Evolutionary conservation across 2,329 filamentous ascomycete genomes (phyloP).

Genomic region (Byssothecium circinans): DNA sequence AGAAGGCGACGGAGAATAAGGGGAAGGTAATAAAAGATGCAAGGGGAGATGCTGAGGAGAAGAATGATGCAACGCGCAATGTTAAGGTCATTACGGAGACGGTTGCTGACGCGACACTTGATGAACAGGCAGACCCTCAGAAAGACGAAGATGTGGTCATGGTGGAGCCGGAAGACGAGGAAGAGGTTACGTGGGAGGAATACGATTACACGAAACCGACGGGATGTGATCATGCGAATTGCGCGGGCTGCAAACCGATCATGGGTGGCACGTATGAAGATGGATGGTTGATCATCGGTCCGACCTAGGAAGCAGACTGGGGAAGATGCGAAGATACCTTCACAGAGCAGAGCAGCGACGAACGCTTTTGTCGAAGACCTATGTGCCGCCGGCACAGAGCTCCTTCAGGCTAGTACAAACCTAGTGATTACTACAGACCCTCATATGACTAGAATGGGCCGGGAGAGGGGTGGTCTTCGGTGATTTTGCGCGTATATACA

Average conservation of each 20-base stretch:
- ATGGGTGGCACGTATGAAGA: neutral
- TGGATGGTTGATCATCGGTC: constrained; percentile 2
- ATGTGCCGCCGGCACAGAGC: too few species aligned
- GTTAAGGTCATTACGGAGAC: neutral
- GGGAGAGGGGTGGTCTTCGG: too few species aligned
- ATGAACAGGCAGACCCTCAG: constrained; percentile 12
- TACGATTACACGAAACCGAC: constrained; percentile 58
- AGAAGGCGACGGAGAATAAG: constrained; percentile 6
- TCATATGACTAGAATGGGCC: too few species aligned
- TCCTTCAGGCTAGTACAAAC: too few species aligned
- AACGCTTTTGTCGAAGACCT: too few species aligned
- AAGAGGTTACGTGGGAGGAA: constrained; percentile 45
- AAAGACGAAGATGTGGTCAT: constrained; percentile 34
- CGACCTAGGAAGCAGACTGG: neutral
- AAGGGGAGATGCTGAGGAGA: constrained; percentile 8
- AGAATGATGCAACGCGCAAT: constrained; percentile 35
- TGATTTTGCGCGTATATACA: too few species aligned
- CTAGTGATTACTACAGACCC: too few species aligned
- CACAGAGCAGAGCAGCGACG: neutral
- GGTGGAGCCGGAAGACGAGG: constrained; percentile 28
- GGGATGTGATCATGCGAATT: constrained; percentile 45
- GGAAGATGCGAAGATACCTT: neutral
- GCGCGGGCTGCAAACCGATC: constrained; percentile 24
- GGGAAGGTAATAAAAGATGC: neutral
- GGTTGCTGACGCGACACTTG: neutral